phyloP scores from a whole-genome alignment of 768 basidiomycete genomes.

The Hysterangium stoloniferum region DNA sequence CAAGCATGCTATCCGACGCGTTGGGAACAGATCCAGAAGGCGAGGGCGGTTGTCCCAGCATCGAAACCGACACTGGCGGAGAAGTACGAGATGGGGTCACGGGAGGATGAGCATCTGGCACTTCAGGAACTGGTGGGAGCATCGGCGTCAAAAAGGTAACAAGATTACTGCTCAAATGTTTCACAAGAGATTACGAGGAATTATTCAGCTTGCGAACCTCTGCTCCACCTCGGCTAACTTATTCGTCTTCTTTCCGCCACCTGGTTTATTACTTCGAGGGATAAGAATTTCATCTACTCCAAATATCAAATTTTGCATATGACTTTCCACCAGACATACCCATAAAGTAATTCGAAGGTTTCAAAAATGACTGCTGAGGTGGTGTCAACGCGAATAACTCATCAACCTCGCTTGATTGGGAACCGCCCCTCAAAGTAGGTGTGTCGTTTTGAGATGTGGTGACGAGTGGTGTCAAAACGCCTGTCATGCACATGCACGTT shows the following conservation, averaged over 20 bases:
- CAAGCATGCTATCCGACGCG: neutral
- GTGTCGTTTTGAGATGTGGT: conserved; percentile 14
- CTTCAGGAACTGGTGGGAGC: conserved; percentile 13
- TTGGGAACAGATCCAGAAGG: conserved; percentile 4
- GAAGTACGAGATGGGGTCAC: conserved; percentile 20
- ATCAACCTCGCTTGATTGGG: conserved; percentile 37
- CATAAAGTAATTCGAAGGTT: conserved; percentile 40
- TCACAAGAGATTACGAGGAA: neutral
- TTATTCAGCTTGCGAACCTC: conserved; percentile 5
- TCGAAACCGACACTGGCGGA: conserved; percentile 21
- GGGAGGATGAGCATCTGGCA: conserved; percentile 4
- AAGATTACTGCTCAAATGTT: conserved; percentile 23
- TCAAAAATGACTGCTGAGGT: conserved; percentile 31
- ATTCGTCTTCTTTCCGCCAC: conserved; percentile 22
- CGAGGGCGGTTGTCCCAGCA: conserved; percentile 28
- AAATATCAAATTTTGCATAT: neutral
- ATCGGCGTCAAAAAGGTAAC: conserved; percentile 31
- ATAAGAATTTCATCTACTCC: conserved; percentile 44
- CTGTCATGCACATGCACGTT: neutral
- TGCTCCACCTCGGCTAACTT: conserved; percentile 7
- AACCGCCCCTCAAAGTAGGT: conserved; percentile 31
- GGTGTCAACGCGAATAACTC: conserved; percentile 45
- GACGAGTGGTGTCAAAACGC: neutral
- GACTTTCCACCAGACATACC: conserved; percentile 31
- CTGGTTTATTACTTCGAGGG: conserved; percentile 43